These are phyloP conservation scores for Saturnispora besseyi DNA, from an alignment of 805 yeast genomes.

Conservation along the genomic window DNA sequence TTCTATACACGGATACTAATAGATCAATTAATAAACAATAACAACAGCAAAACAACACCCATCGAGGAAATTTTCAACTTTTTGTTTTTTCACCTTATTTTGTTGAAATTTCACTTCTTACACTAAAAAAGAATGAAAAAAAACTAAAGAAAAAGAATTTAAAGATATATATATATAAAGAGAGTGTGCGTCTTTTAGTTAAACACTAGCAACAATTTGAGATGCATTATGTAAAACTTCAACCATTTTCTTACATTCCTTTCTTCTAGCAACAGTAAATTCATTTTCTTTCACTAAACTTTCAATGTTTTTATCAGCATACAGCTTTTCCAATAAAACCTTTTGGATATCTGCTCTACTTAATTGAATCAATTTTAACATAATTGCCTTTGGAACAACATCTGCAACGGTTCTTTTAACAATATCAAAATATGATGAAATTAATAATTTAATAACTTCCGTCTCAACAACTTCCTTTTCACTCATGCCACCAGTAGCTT, in stretches of 20 bases:
- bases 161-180: neutral
- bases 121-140: neutral
- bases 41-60: neutral
- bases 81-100: neutral
- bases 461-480: slow-evolving; percentile 96
- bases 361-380: slow-evolving; percentile 79
- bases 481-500: slow-evolving; percentile 86
- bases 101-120: neutral
- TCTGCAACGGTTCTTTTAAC: slow-evolving; percentile 92
- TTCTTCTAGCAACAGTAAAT: slow-evolving; percentile 85
- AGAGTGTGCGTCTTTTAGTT: neutral
- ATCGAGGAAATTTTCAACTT: neutral
- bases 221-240: slow-evolving; percentile 83
- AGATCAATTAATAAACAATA: neutral
- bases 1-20: neutral
- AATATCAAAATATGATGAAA: slow-evolving; percentile 82
- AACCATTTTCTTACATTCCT: slow-evolving; percentile 88
- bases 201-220: slow-evolving; percentile 76
- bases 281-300: slow-evolving; percentile 88
- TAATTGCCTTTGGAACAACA: slow-evolving; percentile 88
- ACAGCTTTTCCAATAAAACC: slow-evolving; percentile 78
- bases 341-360: slow-evolving; percentile 86
- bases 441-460: slow-evolving; percentile 88
- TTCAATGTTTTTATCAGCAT: slow-evolving; percentile 63
- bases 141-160: neutral